Conservation (phyloP, 441 rosid species). For the Jatropha podagrica region DNA sequence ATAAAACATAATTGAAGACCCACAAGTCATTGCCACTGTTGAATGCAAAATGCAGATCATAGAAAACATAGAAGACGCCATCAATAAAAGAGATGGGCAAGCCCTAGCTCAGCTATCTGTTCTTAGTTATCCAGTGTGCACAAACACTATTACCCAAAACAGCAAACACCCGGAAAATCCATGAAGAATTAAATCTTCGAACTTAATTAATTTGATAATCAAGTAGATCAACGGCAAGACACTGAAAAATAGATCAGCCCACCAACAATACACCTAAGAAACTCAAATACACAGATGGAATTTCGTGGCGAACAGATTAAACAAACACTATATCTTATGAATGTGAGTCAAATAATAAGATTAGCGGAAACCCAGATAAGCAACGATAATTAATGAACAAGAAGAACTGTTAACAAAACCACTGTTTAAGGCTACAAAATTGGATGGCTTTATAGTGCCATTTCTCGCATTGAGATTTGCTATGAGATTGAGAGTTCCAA, state of each 20-base stretch:
- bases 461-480: slow-evolving; percentile 1
- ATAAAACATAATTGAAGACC: slow-evolving; percentile 53
- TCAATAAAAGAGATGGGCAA: slow-evolving; percentile 1
- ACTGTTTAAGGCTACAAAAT: neutral
- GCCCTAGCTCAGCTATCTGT: neutral
- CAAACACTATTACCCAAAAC: neutral
- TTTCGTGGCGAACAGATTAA: neutral
- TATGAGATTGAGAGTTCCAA: slow-evolving; percentile 28
- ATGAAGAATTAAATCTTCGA: neutral
- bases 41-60: slow-evolving; percentile 51
- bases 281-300: slow-evolving; percentile 18
- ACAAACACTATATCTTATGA: neutral
- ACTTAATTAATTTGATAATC: neutral
- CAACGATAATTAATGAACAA: neutral
- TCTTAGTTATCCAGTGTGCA: neutral
- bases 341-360: neutral
- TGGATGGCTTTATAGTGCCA: neutral
- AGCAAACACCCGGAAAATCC: neutral
- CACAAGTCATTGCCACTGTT: slow-evolving; percentile 35
- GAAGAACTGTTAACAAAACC: neutral
- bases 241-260: neutral
- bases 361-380: slow-evolving; percentile 17
- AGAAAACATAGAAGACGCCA: slow-evolving; percentile 39
- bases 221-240: no score
- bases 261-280: neutral